These are phyloP conservation scores for Scytalidium lignicola DNA, from an alignment of 2,329 filamentous ascomycete species.

Conservation along the genomic window DNA sequence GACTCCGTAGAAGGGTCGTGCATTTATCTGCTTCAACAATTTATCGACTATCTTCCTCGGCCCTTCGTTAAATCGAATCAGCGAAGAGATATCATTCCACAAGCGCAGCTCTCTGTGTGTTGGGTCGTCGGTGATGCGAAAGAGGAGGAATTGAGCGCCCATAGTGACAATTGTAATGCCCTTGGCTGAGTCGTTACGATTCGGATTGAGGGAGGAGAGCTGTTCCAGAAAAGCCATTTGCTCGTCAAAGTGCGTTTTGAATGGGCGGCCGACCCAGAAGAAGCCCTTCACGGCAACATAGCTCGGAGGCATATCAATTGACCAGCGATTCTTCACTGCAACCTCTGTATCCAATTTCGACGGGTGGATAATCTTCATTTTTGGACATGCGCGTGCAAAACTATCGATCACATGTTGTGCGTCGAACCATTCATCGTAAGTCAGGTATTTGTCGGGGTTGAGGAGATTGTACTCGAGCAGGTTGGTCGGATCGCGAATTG, in stretches of 20 bases:
- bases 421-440: slow-evolving; percentile 32
- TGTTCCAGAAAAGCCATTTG: slow-evolving; percentile 10
- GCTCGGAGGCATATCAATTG: slow-evolving; percentile 20
- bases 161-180: slow-evolving; percentile 28
- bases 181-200: slow-evolving; percentile 10
- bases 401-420: slow-evolving; percentile 22
- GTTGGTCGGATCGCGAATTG: slow-evolving; percentile 26
- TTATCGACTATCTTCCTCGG: slow-evolving; percentile 21
- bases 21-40: slow-evolving; percentile 19
- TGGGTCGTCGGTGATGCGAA: slow-evolving; percentile 32
- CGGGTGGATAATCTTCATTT: slow-evolving; percentile 27
- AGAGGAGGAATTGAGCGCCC: slow-evolving; percentile 28
- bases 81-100: slow-evolving; percentile 30
- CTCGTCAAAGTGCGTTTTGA: slow-evolving; percentile 22
- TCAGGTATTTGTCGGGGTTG: slow-evolving; percentile 26
- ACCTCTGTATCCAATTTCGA: slow-evolving; percentile 16
- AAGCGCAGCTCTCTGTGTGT: slow-evolving; percentile 27
- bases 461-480: slow-evolving; percentile 28
- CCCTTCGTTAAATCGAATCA: slow-evolving; percentile 27
- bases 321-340: slow-evolving; percentile 19
- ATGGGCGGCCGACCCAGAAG: slow-evolving; percentile 29
- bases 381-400: slow-evolving; percentile 24
- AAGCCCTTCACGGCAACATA: slow-evolving; percentile 23
- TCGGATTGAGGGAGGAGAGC: slow-evolving; percentile 5
- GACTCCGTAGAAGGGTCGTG: slow-evolving; percentile 27